phyloP scores from a whole-genome alignment of 1,139 yeast species.

The Saccharomycopsis phalli region DNA sequence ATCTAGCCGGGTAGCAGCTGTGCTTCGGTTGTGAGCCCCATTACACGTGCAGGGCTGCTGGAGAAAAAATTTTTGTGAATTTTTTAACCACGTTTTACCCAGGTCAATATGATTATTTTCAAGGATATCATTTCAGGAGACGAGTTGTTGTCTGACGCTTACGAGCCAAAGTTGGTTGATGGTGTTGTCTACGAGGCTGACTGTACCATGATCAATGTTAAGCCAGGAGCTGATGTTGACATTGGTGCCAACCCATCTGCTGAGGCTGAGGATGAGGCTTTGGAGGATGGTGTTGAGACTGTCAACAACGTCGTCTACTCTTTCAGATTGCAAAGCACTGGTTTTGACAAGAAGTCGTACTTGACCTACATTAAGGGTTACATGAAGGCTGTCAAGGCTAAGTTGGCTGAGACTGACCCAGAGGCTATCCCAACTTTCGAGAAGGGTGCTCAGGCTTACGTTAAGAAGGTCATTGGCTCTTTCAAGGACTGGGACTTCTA shows the following conservation, averaged over 20 bases:
- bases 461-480: conserved; percentile 88
- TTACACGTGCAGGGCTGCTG: background rate
- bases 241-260: conserved; percentile 99
- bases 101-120: conserved; percentile 14
- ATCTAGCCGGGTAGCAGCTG: too few relatives aligned
- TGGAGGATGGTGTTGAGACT: conserved; percentile 77
- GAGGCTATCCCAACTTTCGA: conserved; percentile 80
- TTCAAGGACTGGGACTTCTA: conserved; percentile 99
- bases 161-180: conserved; percentile 78
- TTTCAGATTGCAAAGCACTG: conserved; percentile 93
- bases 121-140: conserved; percentile 82
- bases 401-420: conserved; percentile 82
- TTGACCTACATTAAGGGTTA: conserved; percentile 93
- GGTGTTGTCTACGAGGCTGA: conserved; percentile 94
- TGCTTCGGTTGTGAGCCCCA: background rate
- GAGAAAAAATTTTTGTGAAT: conserved; percentile 1
- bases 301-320: conserved; percentile 98
- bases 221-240: conserved; percentile 81
- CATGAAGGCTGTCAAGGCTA: conserved; percentile 92
- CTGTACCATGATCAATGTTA: conserved; percentile 84
- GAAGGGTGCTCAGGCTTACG: conserved; percentile 94
- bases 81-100: background rate
- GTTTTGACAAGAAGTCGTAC: conserved; percentile 96
- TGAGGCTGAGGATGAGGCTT: conserved; percentile 79
- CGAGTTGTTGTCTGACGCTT: conserved; percentile 96